Conservation (phyloP, 345 rosid genomes). For the Raphanus sativus region DNA sequence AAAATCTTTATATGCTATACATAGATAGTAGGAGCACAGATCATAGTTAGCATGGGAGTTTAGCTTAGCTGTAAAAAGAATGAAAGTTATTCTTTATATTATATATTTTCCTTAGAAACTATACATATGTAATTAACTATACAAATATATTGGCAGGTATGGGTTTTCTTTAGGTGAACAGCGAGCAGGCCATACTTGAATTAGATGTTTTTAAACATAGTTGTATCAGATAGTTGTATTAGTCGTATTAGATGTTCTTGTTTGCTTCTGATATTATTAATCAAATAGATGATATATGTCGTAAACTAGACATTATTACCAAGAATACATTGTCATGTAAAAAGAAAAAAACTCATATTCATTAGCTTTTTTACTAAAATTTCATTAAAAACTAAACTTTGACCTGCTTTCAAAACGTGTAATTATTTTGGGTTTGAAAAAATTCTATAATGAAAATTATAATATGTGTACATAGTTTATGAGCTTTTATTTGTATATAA, state of each 20-base stretch:
- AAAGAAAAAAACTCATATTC: too few species aligned
- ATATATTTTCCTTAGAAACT: background rate
- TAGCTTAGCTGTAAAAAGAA: constrained; percentile 24
- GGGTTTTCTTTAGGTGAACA: background rate
- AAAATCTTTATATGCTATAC: background rate
- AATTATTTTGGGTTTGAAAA: too few species aligned
- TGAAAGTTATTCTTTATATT: constrained; percentile 18
- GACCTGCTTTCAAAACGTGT: too few species aligned
- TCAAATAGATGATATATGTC: background rate
- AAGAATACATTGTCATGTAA: too few species aligned
- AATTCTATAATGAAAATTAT: too few species aligned
- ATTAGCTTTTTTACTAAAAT: too few species aligned
- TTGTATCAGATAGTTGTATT: too few species aligned
- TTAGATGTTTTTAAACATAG: too few species aligned
- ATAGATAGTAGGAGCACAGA: constrained; percentile 2
- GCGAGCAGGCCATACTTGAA: background rate
- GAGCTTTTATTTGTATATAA: too few species aligned
- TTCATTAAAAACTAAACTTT: too few species aligned
- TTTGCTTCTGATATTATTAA: background rate
- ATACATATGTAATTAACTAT: constrained; percentile 5
- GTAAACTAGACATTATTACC: background rate
- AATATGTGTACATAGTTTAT: too few species aligned
- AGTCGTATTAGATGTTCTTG: background rate
- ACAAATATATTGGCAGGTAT: constrained; percentile 17
- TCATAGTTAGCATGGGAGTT: constrained; percentile 12